These are phyloP conservation scores for Suillus brevipes DNA, from an alignment of 768 basidiomycete species.

Conservation along the genomic window DNA sequence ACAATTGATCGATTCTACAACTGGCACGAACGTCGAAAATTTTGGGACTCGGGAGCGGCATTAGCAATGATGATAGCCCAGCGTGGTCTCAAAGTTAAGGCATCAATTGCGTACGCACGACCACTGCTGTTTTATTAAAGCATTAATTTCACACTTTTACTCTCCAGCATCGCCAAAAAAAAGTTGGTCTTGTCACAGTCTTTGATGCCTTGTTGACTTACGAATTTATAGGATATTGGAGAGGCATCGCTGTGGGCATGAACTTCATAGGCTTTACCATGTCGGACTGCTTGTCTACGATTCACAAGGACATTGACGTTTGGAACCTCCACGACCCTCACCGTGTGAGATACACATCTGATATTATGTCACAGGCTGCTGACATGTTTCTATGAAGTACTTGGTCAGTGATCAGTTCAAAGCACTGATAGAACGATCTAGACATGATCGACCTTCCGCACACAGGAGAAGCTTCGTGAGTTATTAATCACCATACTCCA, in stretches of 20 bases:
- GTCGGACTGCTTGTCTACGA: slow-evolving; percentile 13
- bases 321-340: slow-evolving; percentile 22
- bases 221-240: slow-evolving; percentile 20
- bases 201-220: background rate
- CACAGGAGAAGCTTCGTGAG: background rate
- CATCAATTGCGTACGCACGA: slow-evolving; percentile 7
- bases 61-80: slow-evolving; percentile 11
- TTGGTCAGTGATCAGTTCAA: slow-evolving; percentile 10
- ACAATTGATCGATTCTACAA: slow-evolving; percentile 7
- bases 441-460: slow-evolving; percentile 6
- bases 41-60: slow-evolving; percentile 7
- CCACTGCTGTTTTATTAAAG: background rate
- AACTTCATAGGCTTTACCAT: slow-evolving; percentile 14
- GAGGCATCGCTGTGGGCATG: slow-evolving; percentile 10
- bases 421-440: slow-evolving; percentile 1
- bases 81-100: slow-evolving; percentile 5
- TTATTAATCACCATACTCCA: background rate
- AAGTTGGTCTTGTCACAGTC: slow-evolving; percentile 1
- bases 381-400: background rate
- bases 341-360: background rate
- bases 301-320: slow-evolving; percentile 19
- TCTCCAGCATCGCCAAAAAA: slow-evolving; percentile 10
- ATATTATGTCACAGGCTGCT: background rate
- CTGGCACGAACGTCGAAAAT: slow-evolving; percentile 11
- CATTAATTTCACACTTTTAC: background rate